Evolutionary conservation across 148 eudicot species (phyloP).

Genomic region (Rhododendron kiyosumense): DNA sequence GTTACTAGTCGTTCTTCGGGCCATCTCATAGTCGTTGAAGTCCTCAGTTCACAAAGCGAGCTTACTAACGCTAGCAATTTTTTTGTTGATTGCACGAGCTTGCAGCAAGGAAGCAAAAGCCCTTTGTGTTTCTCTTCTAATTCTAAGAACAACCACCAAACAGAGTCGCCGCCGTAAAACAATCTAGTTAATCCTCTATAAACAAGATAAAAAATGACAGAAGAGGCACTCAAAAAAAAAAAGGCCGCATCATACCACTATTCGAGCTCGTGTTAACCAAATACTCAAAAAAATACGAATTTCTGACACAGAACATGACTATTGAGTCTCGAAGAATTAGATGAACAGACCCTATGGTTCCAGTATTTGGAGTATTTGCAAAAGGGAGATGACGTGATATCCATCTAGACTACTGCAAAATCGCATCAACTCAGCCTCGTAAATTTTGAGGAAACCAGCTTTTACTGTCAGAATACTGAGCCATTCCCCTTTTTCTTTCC

Average conservation of each 20-base stretch:
- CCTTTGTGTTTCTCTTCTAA: not conserved
- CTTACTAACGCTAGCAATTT: too few relatives aligned
- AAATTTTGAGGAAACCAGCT: not conserved
- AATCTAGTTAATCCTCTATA: not conserved
- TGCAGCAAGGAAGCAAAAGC: too few relatives aligned
- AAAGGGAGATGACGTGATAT: not conserved
- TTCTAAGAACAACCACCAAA: not conserved
- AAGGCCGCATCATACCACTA: not conserved
- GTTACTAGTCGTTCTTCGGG: too few relatives aligned
- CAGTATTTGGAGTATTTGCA: not conserved
- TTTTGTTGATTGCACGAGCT: too few relatives aligned
- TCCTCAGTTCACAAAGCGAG: too few relatives aligned
- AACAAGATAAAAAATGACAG: not conserved
- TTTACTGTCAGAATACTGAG: constrained; percentile 20
- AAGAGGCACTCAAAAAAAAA: not conserved
- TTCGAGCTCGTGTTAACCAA: not conserved
- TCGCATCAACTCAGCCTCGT: not conserved
- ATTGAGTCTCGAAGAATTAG: not conserved
- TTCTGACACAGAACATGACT: not conserved
- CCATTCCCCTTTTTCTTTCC: constrained; percentile 32
- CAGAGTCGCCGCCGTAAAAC: not conserved
- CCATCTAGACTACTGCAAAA: not conserved
- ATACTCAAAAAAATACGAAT: not conserved
- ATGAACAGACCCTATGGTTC: not conserved
- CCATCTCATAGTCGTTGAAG: too few relatives aligned